These are phyloP conservation scores for Amphichorda felina DNA, from an alignment of 2,329 filamentous ascomycete species.

Conservation along the genomic window DNA sequence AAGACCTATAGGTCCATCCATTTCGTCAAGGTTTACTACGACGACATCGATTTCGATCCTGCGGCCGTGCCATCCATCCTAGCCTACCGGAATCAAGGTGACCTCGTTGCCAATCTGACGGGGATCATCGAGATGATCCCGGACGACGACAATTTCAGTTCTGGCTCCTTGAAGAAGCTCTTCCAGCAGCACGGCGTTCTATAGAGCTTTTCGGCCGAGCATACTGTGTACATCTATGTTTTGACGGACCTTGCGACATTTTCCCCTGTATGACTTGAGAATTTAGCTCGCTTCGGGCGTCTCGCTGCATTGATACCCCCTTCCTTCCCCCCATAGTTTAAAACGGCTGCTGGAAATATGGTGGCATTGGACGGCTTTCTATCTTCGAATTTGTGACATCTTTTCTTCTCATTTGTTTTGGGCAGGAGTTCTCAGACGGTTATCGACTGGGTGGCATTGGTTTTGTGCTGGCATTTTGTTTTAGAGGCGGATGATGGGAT, in stretches of 20 bases:
- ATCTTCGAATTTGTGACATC: too few species aligned
- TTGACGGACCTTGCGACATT: too few species aligned
- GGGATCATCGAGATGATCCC: conserved; percentile 82
- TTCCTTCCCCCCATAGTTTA: too few species aligned
- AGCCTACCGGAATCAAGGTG: conserved; percentile 76
- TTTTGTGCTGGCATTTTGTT: too few species aligned
- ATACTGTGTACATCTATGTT: neutral
- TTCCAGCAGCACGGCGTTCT: conserved; percentile 41
- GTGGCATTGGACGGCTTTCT: too few species aligned
- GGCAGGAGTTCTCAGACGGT: too few species aligned
- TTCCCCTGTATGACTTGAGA: too few species aligned
- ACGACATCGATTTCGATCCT: conserved; percentile 88
- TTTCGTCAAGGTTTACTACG: conserved; percentile 84
- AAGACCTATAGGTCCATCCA: conserved; percentile 57
- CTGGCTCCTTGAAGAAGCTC: conserved; percentile 37
- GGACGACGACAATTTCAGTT: conserved; percentile 48
- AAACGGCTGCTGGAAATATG: too few species aligned
- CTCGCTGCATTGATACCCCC: too few species aligned
- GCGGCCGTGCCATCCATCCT: conserved; percentile 79
- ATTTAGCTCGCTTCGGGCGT: neutral
- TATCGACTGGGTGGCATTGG: too few species aligned
- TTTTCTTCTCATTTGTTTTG: too few species aligned
- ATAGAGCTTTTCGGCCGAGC: conserved; percentile 13
- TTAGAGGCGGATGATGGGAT: too few species aligned
- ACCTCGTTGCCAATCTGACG: conserved; percentile 82